These are phyloP conservation scores for Solanum rostratum DNA, from an alignment of 257 asterid species.

Conservation along the genomic window DNA sequence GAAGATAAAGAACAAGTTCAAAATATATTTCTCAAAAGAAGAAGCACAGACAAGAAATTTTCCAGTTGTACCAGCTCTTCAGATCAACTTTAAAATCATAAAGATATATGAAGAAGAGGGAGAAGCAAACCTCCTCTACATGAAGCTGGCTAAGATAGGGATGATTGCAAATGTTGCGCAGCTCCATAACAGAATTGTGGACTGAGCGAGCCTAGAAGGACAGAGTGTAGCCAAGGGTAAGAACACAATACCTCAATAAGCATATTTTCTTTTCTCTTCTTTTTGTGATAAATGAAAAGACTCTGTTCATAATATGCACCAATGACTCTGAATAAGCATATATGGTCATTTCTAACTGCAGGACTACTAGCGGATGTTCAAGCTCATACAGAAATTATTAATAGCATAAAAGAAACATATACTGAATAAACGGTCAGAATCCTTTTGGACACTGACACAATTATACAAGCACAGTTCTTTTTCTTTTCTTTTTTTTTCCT, in stretches of 20 bases:
- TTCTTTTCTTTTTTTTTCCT: neutral
- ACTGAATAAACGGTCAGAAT: neutral
- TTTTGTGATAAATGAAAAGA: neutral
- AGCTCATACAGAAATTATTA: neutral
- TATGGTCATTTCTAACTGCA: neutral
- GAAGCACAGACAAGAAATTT: neutral
- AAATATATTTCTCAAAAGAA: neutral
- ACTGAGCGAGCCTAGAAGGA: constrained; percentile 73
- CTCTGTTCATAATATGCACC: neutral
- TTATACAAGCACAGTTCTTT: neutral
- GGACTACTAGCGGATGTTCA: neutral
- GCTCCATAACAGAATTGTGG: constrained; percentile 99
- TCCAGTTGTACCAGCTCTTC: neutral
- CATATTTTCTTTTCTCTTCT: neutral
- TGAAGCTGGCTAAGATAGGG: constrained; percentile 99
- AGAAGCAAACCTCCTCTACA: constrained; percentile 72
- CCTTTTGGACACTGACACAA: neutral
- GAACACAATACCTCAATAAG: neutral
- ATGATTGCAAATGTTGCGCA: constrained; percentile 95
- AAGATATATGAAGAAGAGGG: neutral
- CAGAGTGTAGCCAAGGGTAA: neutral
- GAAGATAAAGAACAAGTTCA: neutral
- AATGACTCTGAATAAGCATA: neutral
- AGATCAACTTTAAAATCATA: neutral
- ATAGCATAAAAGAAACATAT: neutral